Conservation (phyloP, 495 filamentous ascomycete genomes). For the Neurospora intermedia region DNA sequence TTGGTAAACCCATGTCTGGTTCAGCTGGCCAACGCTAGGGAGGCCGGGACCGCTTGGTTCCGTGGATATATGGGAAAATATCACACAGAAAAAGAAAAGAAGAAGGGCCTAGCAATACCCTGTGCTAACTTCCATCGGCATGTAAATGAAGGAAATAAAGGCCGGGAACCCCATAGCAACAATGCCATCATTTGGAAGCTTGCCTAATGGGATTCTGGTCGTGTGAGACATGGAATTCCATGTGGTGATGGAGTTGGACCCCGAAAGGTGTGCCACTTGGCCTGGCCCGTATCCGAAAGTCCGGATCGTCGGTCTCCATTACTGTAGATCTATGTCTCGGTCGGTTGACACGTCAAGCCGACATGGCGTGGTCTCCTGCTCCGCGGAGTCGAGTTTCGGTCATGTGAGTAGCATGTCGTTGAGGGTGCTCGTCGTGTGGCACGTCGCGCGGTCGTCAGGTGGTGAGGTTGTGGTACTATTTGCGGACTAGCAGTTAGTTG, state of each 20-base stretch:
- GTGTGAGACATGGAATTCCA: neutral
- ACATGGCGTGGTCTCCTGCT: neutral
- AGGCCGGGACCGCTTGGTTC: neutral
- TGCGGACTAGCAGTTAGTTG: neutral
- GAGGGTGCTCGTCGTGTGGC: neutral
- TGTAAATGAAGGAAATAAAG: neutral
- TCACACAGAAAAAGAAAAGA: neutral
- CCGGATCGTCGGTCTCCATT: too few relatives aligned
- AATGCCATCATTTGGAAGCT: neutral
- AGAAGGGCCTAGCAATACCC: neutral
- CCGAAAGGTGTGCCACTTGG: neutral
- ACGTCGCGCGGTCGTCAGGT: neutral
- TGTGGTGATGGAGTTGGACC: neutral
- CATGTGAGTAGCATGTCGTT: neutral
- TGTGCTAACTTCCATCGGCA: neutral
- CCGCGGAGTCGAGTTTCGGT: neutral
- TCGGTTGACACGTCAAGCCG: neutral
- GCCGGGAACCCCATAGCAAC: neutral
- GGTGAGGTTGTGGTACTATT: neutral
- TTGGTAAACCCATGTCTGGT: neutral
- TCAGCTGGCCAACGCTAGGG: neutral
- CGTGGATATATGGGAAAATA: neutral
- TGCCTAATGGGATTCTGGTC: neutral
- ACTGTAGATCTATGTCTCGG: neutral
- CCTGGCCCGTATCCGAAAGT: neutral